A percentile compares a stretch with the other conserved stretches of the same genome.
phyloP scores from a whole-genome alignment of 1,139 yeast species.

The Saccharomyces hybrid region DNA sequence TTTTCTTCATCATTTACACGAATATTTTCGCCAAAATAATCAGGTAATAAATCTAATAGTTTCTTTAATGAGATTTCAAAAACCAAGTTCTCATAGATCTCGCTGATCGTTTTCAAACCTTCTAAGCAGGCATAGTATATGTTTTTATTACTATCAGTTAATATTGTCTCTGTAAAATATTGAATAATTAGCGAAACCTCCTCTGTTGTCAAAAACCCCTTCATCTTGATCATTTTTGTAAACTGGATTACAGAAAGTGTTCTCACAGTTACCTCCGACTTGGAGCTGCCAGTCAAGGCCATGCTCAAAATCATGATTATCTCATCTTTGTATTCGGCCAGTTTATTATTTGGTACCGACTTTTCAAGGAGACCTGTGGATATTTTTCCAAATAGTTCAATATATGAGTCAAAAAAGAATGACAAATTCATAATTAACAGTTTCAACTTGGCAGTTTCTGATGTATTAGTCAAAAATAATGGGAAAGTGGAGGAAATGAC shows the following conservation, averaged over 20 bases:
- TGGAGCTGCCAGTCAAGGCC: conserved; percentile 58
- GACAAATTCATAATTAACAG: conserved; percentile 54
- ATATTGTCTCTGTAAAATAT: conserved; percentile 54
- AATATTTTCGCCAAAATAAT: conserved; percentile 27
- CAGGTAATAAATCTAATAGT: conserved; percentile 47
- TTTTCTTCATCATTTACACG: conserved; percentile 21
- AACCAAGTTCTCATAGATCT: conserved; percentile 39
- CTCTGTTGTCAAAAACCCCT: conserved; percentile 39
- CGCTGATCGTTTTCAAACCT: conserved; percentile 44
- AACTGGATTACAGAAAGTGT: conserved; percentile 60
- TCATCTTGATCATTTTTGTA: conserved; percentile 43
- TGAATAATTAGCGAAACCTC: conserved; percentile 60
- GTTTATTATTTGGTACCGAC: conserved; percentile 24
- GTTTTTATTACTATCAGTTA: conserved; percentile 38
- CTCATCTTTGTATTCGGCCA: conserved; percentile 51
- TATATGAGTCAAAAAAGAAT: conserved; percentile 42
- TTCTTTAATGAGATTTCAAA: conserved; percentile 54
- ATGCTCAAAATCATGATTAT: conserved; percentile 58
- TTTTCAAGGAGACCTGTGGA: conserved; percentile 8
- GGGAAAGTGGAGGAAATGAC: conserved; percentile 38
- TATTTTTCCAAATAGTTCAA: conserved; percentile 29
- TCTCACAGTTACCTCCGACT: conserved; percentile 59
- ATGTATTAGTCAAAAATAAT: conserved; percentile 30
- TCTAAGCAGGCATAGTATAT: conserved; percentile 40
- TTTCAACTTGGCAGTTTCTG: conserved; percentile 47